Percentiles rank a stretch among this genome's conserved stretches.
phyloP scores from a whole-genome alignment of 2,329 filamentous ascomycete species.

The Cordyceps tenuipes region DNA sequence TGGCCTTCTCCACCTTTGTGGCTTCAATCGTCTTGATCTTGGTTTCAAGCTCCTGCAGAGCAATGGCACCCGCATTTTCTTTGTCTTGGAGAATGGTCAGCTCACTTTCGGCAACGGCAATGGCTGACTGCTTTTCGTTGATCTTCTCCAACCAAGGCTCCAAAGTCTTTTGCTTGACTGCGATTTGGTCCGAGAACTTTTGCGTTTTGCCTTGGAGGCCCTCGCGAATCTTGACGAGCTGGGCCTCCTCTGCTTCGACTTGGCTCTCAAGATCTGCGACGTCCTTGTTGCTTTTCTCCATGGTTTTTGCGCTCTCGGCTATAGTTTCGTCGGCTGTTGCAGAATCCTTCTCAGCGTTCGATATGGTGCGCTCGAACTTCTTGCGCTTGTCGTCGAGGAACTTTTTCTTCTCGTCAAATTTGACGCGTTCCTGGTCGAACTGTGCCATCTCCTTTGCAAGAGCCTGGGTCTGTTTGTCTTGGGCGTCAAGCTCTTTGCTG shows the following conservation, averaged over 20 bases:
- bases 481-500: slow-evolving; percentile 71
- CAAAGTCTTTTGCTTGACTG: slow-evolving; percentile 82
- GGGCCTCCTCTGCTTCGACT: slow-evolving; percentile 70
- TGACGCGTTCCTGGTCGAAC: slow-evolving; percentile 93
- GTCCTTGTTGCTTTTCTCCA: slow-evolving; percentile 67
- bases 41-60: slow-evolving; percentile 71
- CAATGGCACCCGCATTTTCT: slow-evolving; percentile 76
- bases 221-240: slow-evolving; percentile 76
- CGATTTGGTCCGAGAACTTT: slow-evolving; percentile 85
- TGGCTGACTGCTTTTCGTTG: slow-evolving; percentile 88
- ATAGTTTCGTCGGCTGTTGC: slow-evolving; percentile 70
- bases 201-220: slow-evolving; percentile 92
- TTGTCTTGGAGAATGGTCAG: slow-evolving; percentile 85
- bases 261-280: slow-evolving; percentile 67
- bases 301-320: slow-evolving; percentile 68
- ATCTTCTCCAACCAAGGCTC: slow-evolving; percentile 97
- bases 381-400: slow-evolving; percentile 86
- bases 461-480: slow-evolving; percentile 73
- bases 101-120: slow-evolving; percentile 91
- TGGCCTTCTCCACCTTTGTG: slow-evolving; percentile 59
- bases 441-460: slow-evolving; percentile 82
- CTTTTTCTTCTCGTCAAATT: slow-evolving; percentile 96
- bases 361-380: slow-evolving; percentile 85
- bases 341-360: slow-evolving; percentile 64
- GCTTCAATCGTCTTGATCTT: slow-evolving; percentile 71